Base-by-base conservation (phyloP, 1,284 basidiomycete genomes). In the Malassezia slooffiae region DNA sequence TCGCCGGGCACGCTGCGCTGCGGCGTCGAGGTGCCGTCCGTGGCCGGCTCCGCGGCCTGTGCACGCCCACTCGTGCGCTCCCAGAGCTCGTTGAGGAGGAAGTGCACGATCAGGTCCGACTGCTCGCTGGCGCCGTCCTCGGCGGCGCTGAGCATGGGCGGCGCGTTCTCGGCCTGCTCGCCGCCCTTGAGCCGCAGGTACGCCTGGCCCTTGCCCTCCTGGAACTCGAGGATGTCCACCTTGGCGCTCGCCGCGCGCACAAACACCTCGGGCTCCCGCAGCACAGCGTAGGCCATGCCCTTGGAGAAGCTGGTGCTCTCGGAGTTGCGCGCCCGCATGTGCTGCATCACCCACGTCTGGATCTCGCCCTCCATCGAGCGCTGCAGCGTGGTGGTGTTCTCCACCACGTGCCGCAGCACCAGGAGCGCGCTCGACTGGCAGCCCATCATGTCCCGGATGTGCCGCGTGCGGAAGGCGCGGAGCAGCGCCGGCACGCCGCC, bases 351-450 rank as follows among this genome's bases (percentile, higher is more conserved):
- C 54, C 62, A 70, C 8, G 44, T 36, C 28, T 67, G 62, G 9
- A 96, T 76, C 57, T 89, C 84, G 50, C 83, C 80, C 19, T 78
- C 76, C 80, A 97, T 90, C 50, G 85, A 76, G 5, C 75, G 73
- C 42, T 79, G 76, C 23, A 96, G 70, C 1, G 77, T 78, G 5
- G 72, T 64, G 4, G 75, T 63, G 54, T 89, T 83, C 71, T 99
- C 93, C 40, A 91, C 79, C 41, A 87, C 73, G 67, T 97, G 91
- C 3, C 93, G 83, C 15, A 95, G 74, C 45, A 96, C 82, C 61
- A 85, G 84, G 16, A 82, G 80, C 35, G 88, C 78, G 67, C 89
- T 85, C 0, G 84, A 80, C 45, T 88, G 85, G 54, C 82, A 83
- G 21, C 82, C 51, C 13, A 49, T 44, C 7, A 58, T 41, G 8